Evolutionary conservation across 495 filamentous ascomycete species (phyloP).

Genomic region (Letharia lupina): DNA sequence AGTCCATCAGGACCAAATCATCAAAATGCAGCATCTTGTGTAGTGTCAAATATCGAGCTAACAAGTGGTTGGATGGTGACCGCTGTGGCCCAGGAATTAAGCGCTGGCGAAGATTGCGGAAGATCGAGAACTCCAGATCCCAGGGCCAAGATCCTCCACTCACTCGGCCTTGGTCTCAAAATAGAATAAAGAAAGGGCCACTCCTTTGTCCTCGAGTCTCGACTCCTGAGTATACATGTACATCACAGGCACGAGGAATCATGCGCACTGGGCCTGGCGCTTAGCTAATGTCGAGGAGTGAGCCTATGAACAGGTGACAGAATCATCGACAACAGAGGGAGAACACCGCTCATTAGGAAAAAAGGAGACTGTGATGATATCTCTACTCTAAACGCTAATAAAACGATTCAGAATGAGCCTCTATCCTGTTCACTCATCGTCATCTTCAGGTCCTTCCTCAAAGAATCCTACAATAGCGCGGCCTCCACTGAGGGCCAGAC

Average conservation of each 20-base stretch:
- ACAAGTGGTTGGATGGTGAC: neutral
- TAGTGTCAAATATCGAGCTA: neutral
- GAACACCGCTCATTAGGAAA: neutral
- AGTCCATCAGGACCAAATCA: neutral
- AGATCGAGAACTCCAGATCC: neutral
- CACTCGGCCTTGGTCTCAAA: neutral
- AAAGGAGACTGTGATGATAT: neutral
- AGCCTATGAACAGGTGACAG: neutral
- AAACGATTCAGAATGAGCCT: neutral
- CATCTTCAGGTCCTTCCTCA: conserved; percentile 50
- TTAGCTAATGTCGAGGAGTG: neutral
- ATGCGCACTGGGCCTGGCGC: conserved; percentile 1
- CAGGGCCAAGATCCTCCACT: neutral
- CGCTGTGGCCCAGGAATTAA: neutral
- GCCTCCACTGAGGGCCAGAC: conserved; percentile 65
- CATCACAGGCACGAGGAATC: neutral
- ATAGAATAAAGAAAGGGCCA: neutral
- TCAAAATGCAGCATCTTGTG: neutral
- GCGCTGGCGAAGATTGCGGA: neutral
- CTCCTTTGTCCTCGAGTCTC: neutral
- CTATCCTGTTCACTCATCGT: neutral
- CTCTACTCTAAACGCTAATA: neutral
- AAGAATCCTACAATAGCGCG: conserved; percentile 76
- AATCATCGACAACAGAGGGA: neutral
- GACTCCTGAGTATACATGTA: neutral